phyloP scores from a whole-genome alignment of 768 basidiomycete species.

The Termitomyces sp. region DNA sequence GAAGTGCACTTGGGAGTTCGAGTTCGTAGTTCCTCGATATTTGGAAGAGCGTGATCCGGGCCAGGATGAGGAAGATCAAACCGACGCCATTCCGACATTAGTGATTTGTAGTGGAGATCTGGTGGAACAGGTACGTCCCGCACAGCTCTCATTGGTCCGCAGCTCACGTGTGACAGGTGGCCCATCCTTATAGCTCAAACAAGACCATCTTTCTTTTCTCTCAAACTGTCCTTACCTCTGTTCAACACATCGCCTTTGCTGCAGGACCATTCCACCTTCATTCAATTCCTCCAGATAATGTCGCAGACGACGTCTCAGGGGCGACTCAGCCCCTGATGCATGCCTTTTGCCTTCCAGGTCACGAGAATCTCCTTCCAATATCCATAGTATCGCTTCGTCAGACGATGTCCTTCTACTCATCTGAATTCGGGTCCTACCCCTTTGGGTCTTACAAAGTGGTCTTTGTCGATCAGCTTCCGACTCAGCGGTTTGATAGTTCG shows the following conservation, averaged over 20 bases:
- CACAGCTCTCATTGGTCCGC: constrained; percentile 2
- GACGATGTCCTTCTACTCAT: constrained; percentile 90
- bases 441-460: constrained; percentile 93
- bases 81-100: constrained; percentile 69
- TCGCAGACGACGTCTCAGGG: constrained; percentile 57
- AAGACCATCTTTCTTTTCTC: constrained; percentile 94
- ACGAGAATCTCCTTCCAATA: constrained; percentile 64
- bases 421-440: constrained; percentile 94
- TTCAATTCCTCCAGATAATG: constrained; percentile 60
- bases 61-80: constrained; percentile 49
- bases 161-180: constrained; percentile 50
- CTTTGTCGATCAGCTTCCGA: constrained; percentile 86
- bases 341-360: constrained; percentile 90
- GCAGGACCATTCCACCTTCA: constrained; percentile 90
- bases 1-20: constrained; percentile 97
- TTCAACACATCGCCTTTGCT: constrained; percentile 95
- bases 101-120: constrained; percentile 95
- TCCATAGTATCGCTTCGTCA: constrained; percentile 77
- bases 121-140: constrained; percentile 74
- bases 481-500: constrained; percentile 80
- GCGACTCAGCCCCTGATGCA: constrained; percentile 75
- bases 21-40: constrained; percentile 88
- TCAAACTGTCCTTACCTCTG: constrained; percentile 82
- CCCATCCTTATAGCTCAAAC: constrained; percentile 89
- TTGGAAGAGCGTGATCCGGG: constrained; percentile 57